phyloP scores from a whole-genome alignment of 306 rosid species.

The Acacia confusa region DNA sequence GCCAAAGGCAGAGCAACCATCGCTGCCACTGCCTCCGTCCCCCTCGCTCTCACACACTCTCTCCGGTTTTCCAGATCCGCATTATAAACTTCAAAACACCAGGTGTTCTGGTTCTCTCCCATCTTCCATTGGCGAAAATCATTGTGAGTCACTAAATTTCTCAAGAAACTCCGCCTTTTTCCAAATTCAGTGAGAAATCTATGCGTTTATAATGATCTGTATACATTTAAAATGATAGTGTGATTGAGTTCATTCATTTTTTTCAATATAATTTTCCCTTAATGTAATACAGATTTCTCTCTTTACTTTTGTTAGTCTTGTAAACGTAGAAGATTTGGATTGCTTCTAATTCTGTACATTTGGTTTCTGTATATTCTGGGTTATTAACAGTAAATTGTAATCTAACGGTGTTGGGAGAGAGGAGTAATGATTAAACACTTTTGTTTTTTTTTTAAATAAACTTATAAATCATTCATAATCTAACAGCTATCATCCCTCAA shows the following conservation, averaged over 20 bases:
- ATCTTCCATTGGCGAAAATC: background rate
- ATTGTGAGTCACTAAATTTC: background rate
- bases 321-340: background rate
- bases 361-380: background rate
- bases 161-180: background rate
- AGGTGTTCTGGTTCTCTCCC: background rate
- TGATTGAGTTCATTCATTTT: background rate
- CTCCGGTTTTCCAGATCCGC: background rate
- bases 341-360: background rate
- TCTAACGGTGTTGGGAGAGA: background rate
- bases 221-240: background rate
- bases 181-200: background rate
- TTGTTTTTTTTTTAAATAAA: no score
- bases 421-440: no score
- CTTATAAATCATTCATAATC: background rate
- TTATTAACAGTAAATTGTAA: background rate
- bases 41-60: background rate
- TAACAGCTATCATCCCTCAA: background rate
- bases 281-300: background rate
- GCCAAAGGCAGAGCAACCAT: background rate
- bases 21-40: background rate
- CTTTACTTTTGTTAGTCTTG: background rate
- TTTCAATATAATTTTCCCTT: background rate
- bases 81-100: background rate
- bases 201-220: background rate